Evolutionary conservation across 371 early-diverging fungal genomes (phyloP).

Genomic region (Capillidium rhysosporum): DNA sequence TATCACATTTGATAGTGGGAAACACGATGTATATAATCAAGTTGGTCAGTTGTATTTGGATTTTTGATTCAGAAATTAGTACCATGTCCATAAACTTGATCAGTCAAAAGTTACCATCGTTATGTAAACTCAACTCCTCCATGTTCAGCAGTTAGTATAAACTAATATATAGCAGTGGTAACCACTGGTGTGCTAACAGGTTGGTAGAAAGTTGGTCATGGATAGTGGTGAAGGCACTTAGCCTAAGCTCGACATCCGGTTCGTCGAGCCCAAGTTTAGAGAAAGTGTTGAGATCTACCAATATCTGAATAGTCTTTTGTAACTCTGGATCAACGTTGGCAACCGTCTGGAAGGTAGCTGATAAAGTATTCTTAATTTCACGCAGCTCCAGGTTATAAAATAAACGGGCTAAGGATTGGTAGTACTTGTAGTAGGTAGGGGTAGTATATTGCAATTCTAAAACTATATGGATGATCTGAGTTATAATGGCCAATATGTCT

Average conservation of each 20-base stretch:
- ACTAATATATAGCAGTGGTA: constrained; percentile 73
- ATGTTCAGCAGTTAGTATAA: constrained; percentile 53
- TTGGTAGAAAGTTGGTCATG: constrained; percentile 34
- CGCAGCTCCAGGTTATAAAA: constrained; percentile 32
- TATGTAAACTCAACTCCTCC: constrained; percentile 74
- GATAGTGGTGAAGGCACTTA: constrained; percentile 52
- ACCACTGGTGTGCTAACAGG: constrained; percentile 56
- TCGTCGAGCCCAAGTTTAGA: constrained; percentile 55
- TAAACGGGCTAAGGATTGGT: constrained; percentile 33
- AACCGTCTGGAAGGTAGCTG: constrained; percentile 36
- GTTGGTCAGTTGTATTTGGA: neutral
- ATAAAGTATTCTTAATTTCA: constrained; percentile 33
- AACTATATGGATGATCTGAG: constrained; percentile 25
- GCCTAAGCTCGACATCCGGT: constrained; percentile 68
- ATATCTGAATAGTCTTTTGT: constrained; percentile 23
- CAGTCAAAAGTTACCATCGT: constrained; percentile 54
- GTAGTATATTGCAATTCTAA: constrained; percentile 13
- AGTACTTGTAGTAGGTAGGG: constrained; percentile 21
- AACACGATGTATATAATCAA: constrained; percentile 37
- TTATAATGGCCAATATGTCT: constrained; percentile 60
- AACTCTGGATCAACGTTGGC: constrained; percentile 35
- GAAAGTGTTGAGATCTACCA: constrained; percentile 57
- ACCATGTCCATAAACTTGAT: constrained; percentile 23
- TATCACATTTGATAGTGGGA: constrained; percentile 53
- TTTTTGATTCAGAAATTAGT: constrained; percentile 12